Conservation (phyloP, 129 eudicot genomes). For the Artemisia tridentata region DNA sequence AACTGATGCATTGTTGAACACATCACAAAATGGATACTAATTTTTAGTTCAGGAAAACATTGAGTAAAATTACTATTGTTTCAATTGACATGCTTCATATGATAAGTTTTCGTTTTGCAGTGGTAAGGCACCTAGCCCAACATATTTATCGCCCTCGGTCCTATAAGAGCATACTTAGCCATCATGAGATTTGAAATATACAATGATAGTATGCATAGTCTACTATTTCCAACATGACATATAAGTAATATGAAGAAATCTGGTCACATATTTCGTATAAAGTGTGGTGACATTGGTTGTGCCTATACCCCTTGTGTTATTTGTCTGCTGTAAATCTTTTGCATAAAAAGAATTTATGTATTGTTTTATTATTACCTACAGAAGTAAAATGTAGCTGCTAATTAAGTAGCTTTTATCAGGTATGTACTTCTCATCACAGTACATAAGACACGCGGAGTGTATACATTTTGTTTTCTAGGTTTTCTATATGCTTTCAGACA, state of each 20-base stretch:
- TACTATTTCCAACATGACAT: neutral
- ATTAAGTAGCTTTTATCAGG: conserved; percentile 14
- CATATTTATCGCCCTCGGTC: neutral
- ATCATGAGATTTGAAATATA: conserved; percentile 1
- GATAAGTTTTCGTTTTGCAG: conserved; percentile 29
- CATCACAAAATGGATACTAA: neutral
- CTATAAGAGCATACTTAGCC: neutral
- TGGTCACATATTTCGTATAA: neutral
- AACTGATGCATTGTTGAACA: neutral
- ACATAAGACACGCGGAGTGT: neutral
- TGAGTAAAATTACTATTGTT: neutral
- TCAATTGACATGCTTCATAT: neutral
- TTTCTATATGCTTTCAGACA: neutral
- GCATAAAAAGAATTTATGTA: neutral
- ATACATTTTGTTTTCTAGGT: neutral
- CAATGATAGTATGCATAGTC: neutral
- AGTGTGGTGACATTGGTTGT: conserved; percentile 7
- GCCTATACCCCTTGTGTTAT: neutral
- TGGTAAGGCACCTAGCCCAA: conserved; percentile 64
- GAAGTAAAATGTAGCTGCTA: conserved; percentile 10
- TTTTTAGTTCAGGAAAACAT: neutral
- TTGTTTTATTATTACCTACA: neutral
- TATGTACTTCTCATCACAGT: neutral
- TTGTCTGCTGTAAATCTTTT: neutral
- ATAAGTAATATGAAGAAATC: neutral